Percentiles rank a stretch among this genome's conserved stretches.
Evolutionary conservation across 345 rosid genomes (phyloP).

Genomic region (Ailanthus altissimus): DNA sequence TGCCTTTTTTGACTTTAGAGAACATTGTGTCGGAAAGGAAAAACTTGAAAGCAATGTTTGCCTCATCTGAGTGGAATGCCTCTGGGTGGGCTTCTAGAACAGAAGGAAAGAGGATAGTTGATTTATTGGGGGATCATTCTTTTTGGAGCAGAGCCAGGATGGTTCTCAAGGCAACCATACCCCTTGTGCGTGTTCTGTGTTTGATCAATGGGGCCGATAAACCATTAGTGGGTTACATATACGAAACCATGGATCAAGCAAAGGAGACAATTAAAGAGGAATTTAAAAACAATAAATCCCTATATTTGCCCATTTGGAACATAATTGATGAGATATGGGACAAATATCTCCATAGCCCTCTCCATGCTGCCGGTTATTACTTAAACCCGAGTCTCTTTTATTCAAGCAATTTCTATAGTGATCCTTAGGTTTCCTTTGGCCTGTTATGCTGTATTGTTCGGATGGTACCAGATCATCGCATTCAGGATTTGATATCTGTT

Average conservation of each 20-base stretch:
- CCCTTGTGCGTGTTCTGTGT: conserved; percentile 41
- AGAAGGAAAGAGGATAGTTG: conserved; percentile 38
- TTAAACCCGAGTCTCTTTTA: conserved; percentile 59
- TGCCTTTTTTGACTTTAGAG: conserved; percentile 47
- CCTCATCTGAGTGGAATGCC: conserved; percentile 42
- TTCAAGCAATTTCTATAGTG: conserved; percentile 45
- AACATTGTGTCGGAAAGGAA: conserved; percentile 44
- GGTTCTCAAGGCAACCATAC: conserved; percentile 46
- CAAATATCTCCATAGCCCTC: conserved; percentile 48
- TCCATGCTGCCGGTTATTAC: conserved; percentile 70
- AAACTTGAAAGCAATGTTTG: conserved; percentile 43
- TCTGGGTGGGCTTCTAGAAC: conserved; percentile 30
- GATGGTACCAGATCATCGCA: conserved; percentile 31
- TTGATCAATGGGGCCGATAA: conserved; percentile 36
- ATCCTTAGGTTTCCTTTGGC: conserved; percentile 51
- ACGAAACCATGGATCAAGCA: conserved; percentile 58
- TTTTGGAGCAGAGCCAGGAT: conserved; percentile 54
- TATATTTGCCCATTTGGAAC: conserved; percentile 50
- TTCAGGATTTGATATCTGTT: conserved; percentile 33
- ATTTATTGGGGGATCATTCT: conserved; percentile 35
- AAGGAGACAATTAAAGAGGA: conserved; percentile 50
- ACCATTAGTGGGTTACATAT: conserved; percentile 56
- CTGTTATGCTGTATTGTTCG: conserved; percentile 42
- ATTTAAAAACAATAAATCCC: conserved; percentile 26
- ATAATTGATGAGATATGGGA: conserved; percentile 67